Base-by-base conservation (phyloP, 352 stramenopile species). In the Plasmopara viticola region DNA sequence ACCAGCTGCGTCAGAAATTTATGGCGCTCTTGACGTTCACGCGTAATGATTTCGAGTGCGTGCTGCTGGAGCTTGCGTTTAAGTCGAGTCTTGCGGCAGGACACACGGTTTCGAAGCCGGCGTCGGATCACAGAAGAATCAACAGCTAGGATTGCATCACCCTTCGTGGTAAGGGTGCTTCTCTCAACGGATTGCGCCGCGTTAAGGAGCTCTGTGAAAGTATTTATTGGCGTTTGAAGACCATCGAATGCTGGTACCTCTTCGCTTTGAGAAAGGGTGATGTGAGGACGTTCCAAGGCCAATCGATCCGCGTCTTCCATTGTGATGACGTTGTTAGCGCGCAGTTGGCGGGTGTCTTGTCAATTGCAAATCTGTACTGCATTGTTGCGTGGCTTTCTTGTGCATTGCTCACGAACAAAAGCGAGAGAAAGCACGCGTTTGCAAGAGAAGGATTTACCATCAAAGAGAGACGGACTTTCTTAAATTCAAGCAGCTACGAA, bases 41-140 rank as follows among this genome's bases (percentile, higher is more conserved):
- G 48, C 44, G 57, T 48, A 6, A 77, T 35, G 30, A 70, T 10
- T 18, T 64, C 38, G 5, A 64, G 55, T 9, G 49, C 44, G n/a
- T 58, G 40, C 7, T 78, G 68, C 25, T 72, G 51, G 10, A 73
- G 49, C 43, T 79, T 78, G 17, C 20, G 20, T 25, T 25, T 25
- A 3, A 79, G 53, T 8, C 72, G 66, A 15, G 68, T 74, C 48
- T 79, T 25, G 20, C 68, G 66, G 33, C 68, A 77, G 10, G 68
- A 78, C 7, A 70, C 52, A 38, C 72, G 70, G 41, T 77, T 76
- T 13, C 46, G 62, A 44, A 81, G 57, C 30, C 67, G 72, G 3
- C 65, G 74, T 20, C 54, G 63, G 18, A 31, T 48, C 17, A 59
- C 9, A 18, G 51, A 51, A 28, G 40, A 40, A 15, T 48, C 37